These are phyloP conservation scores for Dothideomycetidae sp. DNA, from an alignment of 2,329 filamentous ascomycete genomes.

Conservation along the genomic window DNA sequence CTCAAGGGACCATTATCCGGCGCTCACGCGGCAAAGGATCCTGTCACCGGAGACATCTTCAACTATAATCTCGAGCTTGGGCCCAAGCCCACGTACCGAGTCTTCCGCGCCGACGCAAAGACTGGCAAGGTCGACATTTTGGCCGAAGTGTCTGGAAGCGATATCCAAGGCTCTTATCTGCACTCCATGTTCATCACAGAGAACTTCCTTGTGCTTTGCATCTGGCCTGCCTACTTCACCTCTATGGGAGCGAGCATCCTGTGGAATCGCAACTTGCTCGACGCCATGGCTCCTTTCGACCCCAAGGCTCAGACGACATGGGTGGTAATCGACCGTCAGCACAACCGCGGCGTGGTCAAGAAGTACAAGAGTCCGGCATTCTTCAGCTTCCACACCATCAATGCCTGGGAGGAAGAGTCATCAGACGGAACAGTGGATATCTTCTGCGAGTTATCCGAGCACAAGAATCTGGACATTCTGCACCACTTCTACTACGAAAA, in stretches of 20 bases:
- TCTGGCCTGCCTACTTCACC: constrained; percentile 52
- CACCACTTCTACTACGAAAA: constrained; percentile 56
- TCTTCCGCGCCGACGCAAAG: constrained; percentile 50
- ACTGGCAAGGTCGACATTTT: constrained; percentile 57
- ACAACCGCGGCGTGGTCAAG: constrained; percentile 50
- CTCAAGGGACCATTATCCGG: constrained; percentile 53
- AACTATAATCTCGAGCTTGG: constrained; percentile 68
- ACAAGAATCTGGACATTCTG: constrained; percentile 50
- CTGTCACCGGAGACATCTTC: constrained; percentile 57
- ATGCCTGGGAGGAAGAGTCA: constrained; percentile 53
- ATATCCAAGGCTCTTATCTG: constrained; percentile 52
- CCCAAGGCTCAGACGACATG: constrained; percentile 44
- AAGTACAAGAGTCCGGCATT: constrained; percentile 52
- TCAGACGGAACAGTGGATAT: constrained; percentile 7
- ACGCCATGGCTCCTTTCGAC: constrained; percentile 53
- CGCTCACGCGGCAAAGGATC: constrained; percentile 59
- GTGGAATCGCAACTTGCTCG: constrained; percentile 52
- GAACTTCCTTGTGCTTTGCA: constrained; percentile 56
- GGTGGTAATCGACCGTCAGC: constrained; percentile 57
- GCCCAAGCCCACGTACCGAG: constrained; percentile 43
- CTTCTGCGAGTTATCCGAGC: constrained; percentile 28
- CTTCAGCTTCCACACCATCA: constrained; percentile 70
- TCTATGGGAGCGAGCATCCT: constrained; percentile 45
- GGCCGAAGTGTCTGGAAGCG: constrained; percentile 44
- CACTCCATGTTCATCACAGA: constrained; percentile 66